These are phyloP conservation scores for Tetrastigma voinierianum DNA, from an alignment of 164 flowering plant genomes.

Conservation along the genomic window DNA sequence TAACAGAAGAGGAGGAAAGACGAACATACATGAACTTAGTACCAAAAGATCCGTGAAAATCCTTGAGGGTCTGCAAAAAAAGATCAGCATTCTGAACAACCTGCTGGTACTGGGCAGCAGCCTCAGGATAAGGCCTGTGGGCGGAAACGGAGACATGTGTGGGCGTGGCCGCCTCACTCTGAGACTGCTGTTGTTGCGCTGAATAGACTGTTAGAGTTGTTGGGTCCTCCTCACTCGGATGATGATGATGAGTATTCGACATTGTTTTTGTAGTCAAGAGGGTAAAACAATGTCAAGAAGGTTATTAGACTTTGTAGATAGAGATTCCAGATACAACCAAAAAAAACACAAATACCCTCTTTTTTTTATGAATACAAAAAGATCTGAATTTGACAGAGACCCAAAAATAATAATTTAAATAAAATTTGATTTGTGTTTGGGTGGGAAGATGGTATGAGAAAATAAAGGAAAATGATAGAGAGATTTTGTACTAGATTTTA, in stretches of 20 bases:
- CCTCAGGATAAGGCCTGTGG: conserved; percentile 30
- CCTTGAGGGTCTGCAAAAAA: conserved; percentile 55
- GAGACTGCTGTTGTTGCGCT: conserved; percentile 2
- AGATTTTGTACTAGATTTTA: too few relatives aligned
- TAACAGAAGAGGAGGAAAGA: background rate
- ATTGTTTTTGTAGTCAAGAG: background rate
- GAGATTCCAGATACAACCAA: too few relatives aligned
- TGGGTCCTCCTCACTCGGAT: conserved; percentile 5
- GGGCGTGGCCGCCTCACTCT: conserved; percentile 4
- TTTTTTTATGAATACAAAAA: too few relatives aligned
- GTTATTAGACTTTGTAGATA: too few relatives aligned
- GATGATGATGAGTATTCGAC: conserved; percentile 6
- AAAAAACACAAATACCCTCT: too few relatives aligned
- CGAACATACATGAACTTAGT: conserved; percentile 55
- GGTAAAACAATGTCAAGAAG: too few relatives aligned
- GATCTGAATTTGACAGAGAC: too few relatives aligned
- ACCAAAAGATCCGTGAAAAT: conserved; percentile 45
- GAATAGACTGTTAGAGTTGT: background rate
- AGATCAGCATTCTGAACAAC: conserved; percentile 42
- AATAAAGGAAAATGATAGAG: too few relatives aligned
- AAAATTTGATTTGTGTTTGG: too few relatives aligned
- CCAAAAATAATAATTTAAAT: too few relatives aligned
- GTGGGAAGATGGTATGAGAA: too few relatives aligned
- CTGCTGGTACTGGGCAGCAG: conserved; percentile 47
- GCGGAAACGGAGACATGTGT: background rate